These are phyloP conservation scores for Pseudocercospora vitis DNA, from an alignment of 2,329 filamentous ascomycete genomes.

Conservation along the genomic window DNA sequence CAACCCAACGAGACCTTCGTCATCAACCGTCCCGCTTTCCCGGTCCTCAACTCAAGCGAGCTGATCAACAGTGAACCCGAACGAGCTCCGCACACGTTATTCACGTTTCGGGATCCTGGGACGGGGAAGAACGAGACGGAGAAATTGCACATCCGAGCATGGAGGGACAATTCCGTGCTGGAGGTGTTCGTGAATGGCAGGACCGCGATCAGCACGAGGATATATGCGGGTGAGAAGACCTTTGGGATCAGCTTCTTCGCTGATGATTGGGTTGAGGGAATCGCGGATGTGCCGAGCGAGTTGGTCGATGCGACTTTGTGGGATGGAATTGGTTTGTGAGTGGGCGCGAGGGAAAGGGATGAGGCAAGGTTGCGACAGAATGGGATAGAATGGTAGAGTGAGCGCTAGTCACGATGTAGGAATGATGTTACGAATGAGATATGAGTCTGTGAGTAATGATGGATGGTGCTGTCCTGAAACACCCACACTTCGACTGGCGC, in stretches of 20 bases:
- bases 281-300: constrained; percentile 16
- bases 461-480: too few relatives aligned
- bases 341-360: background rate
- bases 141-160: constrained; percentile 43
- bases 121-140: constrained; percentile 26
- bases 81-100: constrained; percentile 50
- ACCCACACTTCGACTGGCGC: too few relatives aligned
- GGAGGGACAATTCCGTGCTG: constrained; percentile 46
- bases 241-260: constrained; percentile 31
- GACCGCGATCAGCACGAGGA: constrained; percentile 43
- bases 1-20: constrained; percentile 43
- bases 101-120: constrained; percentile 34
- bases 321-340: constrained; percentile 25
- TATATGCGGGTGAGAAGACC: constrained; percentile 31
- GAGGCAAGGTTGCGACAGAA: background rate
- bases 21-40: constrained; percentile 43
- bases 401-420: too few relatives aligned
- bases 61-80: constrained; percentile 34
- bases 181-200: constrained; percentile 51
- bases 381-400: background rate
- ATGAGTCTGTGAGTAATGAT: too few relatives aligned
- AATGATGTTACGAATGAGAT: too few relatives aligned
- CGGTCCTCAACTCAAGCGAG: constrained; percentile 34
- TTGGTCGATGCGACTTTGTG: constrained; percentile 26
- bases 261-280: constrained; percentile 20